Conservation (phyloP, 306 rosid genomes). For the Fagus sylvatica region DNA sequence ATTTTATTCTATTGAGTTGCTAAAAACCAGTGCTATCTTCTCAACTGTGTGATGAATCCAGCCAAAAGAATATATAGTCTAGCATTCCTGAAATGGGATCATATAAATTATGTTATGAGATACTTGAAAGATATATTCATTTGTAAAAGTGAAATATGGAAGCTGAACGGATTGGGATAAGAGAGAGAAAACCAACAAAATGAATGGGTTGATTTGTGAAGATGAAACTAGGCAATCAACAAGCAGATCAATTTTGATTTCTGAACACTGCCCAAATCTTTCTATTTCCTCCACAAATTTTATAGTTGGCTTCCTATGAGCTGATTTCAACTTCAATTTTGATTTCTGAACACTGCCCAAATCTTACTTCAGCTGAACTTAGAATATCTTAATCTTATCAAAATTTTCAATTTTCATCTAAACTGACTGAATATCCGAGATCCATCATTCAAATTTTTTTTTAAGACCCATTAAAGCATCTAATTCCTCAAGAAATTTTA, state of each 20-base stretch:
- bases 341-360: too few species aligned
- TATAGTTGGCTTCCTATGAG: too few species aligned
- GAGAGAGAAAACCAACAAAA: not conserved
- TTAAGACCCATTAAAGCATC: not conserved
- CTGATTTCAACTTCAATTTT: too few species aligned
- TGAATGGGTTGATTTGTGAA: not conserved
- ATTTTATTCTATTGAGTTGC: not conserved
- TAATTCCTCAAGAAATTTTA: not conserved
- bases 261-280: too few species aligned
- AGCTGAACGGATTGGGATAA: not conserved
- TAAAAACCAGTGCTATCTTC: not conserved
- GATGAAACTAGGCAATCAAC: not conserved
- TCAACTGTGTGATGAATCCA: not conserved
- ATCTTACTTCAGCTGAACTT: not conserved
- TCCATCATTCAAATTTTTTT: not conserved
- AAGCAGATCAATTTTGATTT: not conserved
- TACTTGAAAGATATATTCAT: not conserved
- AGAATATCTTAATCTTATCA: not conserved
- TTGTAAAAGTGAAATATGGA: not conserved
- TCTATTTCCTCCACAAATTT: too few species aligned
- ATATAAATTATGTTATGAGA: not conserved
- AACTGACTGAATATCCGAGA: not conserved
- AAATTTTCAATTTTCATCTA: not conserved
- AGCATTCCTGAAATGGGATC: not conserved
- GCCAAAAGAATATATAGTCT: not conserved